phyloP scores from a whole-genome alignment of 2,329 filamentous ascomycete species.

The Fusarium tupiense region DNA sequence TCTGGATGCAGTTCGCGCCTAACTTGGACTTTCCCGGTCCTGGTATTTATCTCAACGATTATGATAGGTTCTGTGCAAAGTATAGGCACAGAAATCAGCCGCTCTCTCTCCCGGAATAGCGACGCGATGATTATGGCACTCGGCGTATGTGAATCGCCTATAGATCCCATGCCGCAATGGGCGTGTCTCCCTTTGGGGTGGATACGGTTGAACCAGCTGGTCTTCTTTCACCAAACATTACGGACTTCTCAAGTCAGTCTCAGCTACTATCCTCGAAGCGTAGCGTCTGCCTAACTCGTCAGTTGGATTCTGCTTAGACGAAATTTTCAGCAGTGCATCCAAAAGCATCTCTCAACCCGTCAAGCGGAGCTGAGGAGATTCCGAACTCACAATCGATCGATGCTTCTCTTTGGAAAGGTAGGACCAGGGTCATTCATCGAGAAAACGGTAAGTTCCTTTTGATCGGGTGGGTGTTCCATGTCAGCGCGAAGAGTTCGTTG shows the following conservation, averaged over 20 bases:
- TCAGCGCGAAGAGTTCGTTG: neutral
- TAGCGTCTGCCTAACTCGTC: neutral
- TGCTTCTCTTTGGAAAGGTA: conserved; percentile 47
- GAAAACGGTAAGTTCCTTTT: conserved; percentile 38
- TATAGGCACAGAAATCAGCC: conserved; percentile 53
- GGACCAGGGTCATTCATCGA: conserved; percentile 42
- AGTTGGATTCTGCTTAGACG: conserved; percentile 26
- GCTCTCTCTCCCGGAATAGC: conserved; percentile 60
- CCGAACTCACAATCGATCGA: conserved; percentile 45
- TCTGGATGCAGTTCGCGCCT: conserved; percentile 50
- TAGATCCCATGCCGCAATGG: conserved; percentile 8
- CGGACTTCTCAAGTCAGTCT: conserved; percentile 1
- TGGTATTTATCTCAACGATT: conserved; percentile 45
- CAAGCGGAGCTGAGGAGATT: conserved; percentile 12
- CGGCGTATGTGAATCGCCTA: conserved; percentile 50
- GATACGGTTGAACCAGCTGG: conserved; percentile 7
- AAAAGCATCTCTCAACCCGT: neutral
- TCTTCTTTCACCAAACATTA: neutral
- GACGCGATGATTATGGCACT: conserved; percentile 54
- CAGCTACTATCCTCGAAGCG: conserved; percentile 1
- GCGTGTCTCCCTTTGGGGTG: conserved; percentile 18
- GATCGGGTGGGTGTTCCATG: conserved; percentile 20
- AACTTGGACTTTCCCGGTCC: conserved; percentile 54
- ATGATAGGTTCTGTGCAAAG: conserved; percentile 48
- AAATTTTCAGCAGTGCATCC: neutral